Evolutionary conservation across 2,329 filamentous ascomycete genomes (phyloP), one percentile per base, ranked within the genome.

Genomic region (Cordyceps farinosa): DNA sequence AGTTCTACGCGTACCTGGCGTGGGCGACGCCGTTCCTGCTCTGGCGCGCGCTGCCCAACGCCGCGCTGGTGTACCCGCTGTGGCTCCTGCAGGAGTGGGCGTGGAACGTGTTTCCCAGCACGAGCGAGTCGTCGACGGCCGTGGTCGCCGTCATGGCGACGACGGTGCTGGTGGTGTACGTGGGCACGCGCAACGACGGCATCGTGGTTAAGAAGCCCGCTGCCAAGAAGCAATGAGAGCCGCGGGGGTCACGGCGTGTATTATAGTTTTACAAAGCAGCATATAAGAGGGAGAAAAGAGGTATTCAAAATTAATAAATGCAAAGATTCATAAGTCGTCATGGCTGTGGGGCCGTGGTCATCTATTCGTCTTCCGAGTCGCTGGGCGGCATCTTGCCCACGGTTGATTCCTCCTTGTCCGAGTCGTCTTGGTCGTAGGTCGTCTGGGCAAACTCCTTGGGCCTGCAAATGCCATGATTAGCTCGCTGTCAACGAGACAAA

Each of bases 81-180:
- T 97, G 91, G 90, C 83, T 81, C 3, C 81, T 85, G 64, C 93
- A 97, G 76, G 93, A 97, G 75, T 93, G 90, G 88, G 91, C 90
- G 13, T 97, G 93, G 93, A 96, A 97, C 69, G 87, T 93, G 10
- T 97, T 90, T 73, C 93, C 93, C n/a, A 96, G 92, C 73, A 87
- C 84, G 5, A 71, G 77, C 36, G 64, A 71, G 54, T 87, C 84
- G 71, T 87, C 84, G 5, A 73, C 72, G 15, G 78, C 81, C 17
- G 93, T 92, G 9, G 90, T 99, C 15, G 82, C 81, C 30, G 85
- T 87, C 45, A 79, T 98, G 69, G 85, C 86, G 22, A 72, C 84
- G 13, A 90, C 90, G 17, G 86, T 94, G 1, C 78, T 78, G 6
- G 80, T 86, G 53, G 79, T 86, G 15, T 90, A 88, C 82, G 77